phyloP scores from a whole-genome alignment of 441 rosid species.

The Gossypium trilobum region DNA sequence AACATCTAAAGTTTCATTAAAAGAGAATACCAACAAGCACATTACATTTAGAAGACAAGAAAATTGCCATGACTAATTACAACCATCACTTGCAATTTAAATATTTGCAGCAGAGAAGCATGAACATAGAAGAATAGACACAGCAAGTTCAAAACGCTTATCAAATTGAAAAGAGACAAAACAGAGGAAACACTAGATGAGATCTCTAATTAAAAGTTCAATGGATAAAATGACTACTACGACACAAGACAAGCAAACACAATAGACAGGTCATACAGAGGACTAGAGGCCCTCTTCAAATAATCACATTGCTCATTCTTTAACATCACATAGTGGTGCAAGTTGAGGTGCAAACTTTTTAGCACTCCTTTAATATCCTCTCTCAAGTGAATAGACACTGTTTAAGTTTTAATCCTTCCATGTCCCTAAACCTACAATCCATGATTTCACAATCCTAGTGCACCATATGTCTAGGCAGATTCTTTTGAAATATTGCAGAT shows the following conservation, averaged over 20 bases:
- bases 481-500: background rate
- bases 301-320: background rate
- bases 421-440: slow-evolving; percentile 2
- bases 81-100: background rate
- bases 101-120: slow-evolving; percentile 1
- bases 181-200: background rate
- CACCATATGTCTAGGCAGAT: background rate
- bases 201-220: background rate
- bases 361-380: background rate
- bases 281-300: background rate
- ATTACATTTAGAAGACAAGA: background rate
- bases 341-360: background rate
- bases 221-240: background rate
- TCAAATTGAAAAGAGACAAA: background rate
- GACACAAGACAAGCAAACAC: background rate
- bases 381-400: background rate
- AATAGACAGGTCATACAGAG: background rate
- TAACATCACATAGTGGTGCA: background rate
- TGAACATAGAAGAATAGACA: background rate
- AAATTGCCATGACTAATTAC: background rate
- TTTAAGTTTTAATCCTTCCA: background rate
- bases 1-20: background rate
- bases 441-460: background rate
- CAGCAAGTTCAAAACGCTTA: background rate
- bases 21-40: background rate